Evolutionary conservation across 2,329 filamentous ascomycete genomes (phyloP), one percentile per base, ranked within the genome.

Genomic region (Fragosphaeria purpurea): DNA sequence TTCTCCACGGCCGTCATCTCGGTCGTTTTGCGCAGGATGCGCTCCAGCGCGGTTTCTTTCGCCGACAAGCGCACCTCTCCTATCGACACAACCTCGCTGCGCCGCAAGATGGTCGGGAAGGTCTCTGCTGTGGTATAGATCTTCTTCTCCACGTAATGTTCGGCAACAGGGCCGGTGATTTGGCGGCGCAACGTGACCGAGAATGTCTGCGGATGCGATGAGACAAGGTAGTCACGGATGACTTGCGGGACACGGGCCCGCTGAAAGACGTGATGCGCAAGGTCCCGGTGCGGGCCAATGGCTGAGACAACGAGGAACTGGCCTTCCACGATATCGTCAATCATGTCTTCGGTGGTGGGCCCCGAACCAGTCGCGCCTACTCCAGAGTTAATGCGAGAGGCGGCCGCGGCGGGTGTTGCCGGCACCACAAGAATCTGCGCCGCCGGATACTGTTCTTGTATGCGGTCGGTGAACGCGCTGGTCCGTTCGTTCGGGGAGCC

Each of bases 51-150:
- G n/a, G 88, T 90, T 66, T 96, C 86, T 52, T 93, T 73, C 6
- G 90, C 82, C 35, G 77, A 78, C 32, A 96, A 72, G 9, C 75
- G 75, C 13, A 88, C 65, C 46, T 84, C 82, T 13, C 83, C 77
- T 1, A 78, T 74, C 6, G 79, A 72, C 11, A 94, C 69, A 53
- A 97, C 86, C 67, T 96, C 90, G 59, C 88, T 95, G 50, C 90
- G 80, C 35, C 88, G 80, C 32, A 96, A 71, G 46, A 97, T 94
- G 1, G 90, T 96, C 1, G 91, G 93, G 69, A 97, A 97, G 1
- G 83, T 69, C 60, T 96, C 90, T 0, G 83, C 83, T 0, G 89
- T 91, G 0, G 82, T 86, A 64, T 88, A 95, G 1, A 96, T 68
- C 0, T 82, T 76, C 72, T 96, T 97, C 63, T 95, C 86, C 0